Evolutionary conservation across 2,329 filamentous ascomycete genomes (phyloP).

Genomic region (Zymoseptoria passerinii): DNA sequence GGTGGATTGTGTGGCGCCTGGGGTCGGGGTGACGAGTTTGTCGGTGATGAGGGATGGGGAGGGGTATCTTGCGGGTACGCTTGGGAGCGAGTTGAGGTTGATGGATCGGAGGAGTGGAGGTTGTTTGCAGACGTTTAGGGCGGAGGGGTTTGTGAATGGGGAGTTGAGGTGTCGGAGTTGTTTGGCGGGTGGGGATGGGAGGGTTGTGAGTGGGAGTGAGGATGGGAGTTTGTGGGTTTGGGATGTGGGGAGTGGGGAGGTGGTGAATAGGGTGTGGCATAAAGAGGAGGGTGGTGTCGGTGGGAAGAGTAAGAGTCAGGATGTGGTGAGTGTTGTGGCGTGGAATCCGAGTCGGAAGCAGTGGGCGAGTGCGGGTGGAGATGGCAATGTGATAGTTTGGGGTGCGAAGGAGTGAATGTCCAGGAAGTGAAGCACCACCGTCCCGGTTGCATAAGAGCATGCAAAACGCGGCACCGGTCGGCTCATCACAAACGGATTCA

Average conservation of each 20-base stretch:
- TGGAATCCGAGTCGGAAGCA: constrained; percentile 40
- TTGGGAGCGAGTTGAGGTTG: constrained; percentile 70
- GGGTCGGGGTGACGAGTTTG: constrained; percentile 61
- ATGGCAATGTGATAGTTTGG: constrained; percentile 36
- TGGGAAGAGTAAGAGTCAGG: constrained; percentile 28
- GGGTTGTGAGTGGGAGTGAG: constrained; percentile 76
- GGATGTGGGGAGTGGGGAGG: constrained; percentile 70
- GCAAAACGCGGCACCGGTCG: no score
- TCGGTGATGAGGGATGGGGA: constrained; percentile 62
- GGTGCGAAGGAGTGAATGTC: constrained; percentile 18
- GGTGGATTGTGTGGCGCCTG: constrained; percentile 56
- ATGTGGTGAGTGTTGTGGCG: constrained; percentile 42
- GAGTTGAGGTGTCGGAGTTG: constrained; percentile 67
- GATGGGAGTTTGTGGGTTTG: constrained; percentile 66
- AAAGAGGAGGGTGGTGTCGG: constrained; percentile 18
- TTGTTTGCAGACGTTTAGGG: constrained; percentile 63
- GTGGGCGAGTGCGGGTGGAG: constrained; percentile 43
- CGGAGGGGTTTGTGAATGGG: constrained; percentile 52
- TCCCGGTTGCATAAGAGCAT: no score
- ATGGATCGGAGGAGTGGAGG: constrained; percentile 71
- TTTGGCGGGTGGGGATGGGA: constrained; percentile 66
- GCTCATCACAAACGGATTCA: no score
- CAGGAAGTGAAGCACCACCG: no score
- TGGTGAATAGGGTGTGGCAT: constrained; percentile 53
- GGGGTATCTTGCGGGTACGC: constrained; percentile 61